Conservation (phyloP, 805 yeast genomes). For the Brettanomyces naardenensis region DNA sequence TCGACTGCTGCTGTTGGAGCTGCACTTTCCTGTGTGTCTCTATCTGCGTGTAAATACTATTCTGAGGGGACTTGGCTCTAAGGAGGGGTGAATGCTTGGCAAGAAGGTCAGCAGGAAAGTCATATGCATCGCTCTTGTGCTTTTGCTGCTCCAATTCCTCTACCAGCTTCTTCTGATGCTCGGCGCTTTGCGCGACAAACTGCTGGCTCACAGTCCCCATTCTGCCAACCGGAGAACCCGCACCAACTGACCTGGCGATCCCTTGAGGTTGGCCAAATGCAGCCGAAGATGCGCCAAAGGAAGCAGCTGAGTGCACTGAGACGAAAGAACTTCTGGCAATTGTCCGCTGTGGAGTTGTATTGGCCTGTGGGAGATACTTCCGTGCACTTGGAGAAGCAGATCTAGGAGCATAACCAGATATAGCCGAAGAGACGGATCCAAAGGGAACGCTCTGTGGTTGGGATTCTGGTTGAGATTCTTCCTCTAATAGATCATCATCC, state of each 20-base stretch:
- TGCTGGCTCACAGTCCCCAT: not conserved
- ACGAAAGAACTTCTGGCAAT: not conserved
- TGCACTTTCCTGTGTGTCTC: constrained; percentile 8
- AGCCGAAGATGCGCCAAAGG: not conserved
- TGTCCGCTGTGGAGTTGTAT: not conserved
- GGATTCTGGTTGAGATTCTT: constrained; percentile 8
- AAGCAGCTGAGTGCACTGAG: not conserved
- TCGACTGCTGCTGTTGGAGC: not conserved
- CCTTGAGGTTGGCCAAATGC: not conserved
- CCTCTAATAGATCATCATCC: constrained; percentile 32
- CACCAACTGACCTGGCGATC: not conserved
- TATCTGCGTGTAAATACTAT: constrained; percentile 21
- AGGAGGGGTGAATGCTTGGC: constrained; percentile 31
- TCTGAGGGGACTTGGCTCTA: constrained; percentile 28
- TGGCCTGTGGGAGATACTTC: not conserved
- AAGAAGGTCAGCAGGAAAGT: constrained; percentile 55
- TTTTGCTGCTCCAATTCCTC: constrained; percentile 36
- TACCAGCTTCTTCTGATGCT: constrained; percentile 10
- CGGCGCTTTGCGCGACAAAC: constrained; percentile 2
- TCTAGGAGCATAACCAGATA: not conserved
- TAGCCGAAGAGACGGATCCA: not conserved
- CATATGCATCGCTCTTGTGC: constrained; percentile 69
- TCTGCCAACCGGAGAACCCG: not conserved
- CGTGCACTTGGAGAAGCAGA: not conserved
- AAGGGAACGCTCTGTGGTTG: not conserved